Conservation (phyloP, 2,329 filamentous ascomycete species). For the Arthrobotrys sphaeroides region DNA sequence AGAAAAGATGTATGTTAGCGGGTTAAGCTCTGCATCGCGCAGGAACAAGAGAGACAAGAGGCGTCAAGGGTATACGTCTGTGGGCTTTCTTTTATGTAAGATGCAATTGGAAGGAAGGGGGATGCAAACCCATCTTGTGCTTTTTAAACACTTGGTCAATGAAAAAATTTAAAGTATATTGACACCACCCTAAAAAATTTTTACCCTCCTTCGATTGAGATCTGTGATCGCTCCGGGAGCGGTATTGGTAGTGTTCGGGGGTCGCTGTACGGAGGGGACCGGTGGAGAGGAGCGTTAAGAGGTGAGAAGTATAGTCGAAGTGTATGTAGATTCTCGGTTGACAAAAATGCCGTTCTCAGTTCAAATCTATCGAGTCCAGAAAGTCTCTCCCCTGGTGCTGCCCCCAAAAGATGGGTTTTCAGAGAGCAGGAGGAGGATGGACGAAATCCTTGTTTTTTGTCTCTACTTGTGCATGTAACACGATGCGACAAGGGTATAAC, state of each 20-base stretch:
- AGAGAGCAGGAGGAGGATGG: slow-evolving; percentile 29
- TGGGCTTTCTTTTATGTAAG: slow-evolving; percentile 52
- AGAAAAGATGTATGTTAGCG: slow-evolving; percentile 37
- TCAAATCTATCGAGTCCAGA: slow-evolving; percentile 22
- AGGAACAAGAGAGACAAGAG: slow-evolving; percentile 52
- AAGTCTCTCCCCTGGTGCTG: slow-evolving; percentile 31
- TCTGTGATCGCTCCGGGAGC: slow-evolving; percentile 37
- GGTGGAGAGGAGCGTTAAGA: slow-evolving; percentile 20
- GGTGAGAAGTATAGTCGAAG: slow-evolving; percentile 28
- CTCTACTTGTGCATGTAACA: slow-evolving; percentile 52
- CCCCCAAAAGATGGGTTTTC: slow-evolving; percentile 35
- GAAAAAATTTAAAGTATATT: slow-evolving; percentile 43
- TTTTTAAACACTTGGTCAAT: slow-evolving; percentile 50
- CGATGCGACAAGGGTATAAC: slow-evolving; percentile 52
- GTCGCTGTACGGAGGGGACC: slow-evolving; percentile 13
- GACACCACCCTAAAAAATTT: slow-evolving; percentile 51
- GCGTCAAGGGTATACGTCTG: slow-evolving; percentile 48
- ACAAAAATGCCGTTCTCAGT: slow-evolving; percentile 39
- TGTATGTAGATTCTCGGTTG: slow-evolving; percentile 35
- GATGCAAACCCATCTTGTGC: slow-evolving; percentile 54
- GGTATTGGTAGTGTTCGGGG: slow-evolving; percentile 40
- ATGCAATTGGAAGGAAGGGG: slow-evolving; percentile 52
- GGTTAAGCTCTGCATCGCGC: slow-evolving; percentile 54
- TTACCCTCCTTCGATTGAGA: slow-evolving; percentile 35
- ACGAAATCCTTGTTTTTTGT: slow-evolving; percentile 50